Percentiles rank a stretch among this genome's conserved stretches.
These are phyloP conservation scores for Beauveria sp. DNA, from an alignment of 2,329 filamentous ascomycete genomes.

Conservation along the genomic window DNA sequence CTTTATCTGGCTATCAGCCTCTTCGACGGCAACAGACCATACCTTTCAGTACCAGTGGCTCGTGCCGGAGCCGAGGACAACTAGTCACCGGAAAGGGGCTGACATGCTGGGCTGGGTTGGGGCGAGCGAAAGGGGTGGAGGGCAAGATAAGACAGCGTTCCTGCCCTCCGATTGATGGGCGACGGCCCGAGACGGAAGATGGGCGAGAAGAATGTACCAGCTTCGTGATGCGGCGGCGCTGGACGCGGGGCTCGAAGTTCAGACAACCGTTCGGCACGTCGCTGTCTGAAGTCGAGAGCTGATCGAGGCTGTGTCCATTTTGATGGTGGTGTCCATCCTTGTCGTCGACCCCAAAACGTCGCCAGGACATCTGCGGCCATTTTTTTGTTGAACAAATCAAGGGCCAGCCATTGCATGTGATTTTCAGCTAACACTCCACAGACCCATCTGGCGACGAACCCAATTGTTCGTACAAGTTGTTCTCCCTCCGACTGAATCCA, in stretches of 20 bases:
- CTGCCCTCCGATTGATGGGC: neutral
- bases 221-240: neutral
- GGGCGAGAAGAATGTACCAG: neutral
- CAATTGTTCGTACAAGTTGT: neutral
- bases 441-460: constrained; percentile 4
- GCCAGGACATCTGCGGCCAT: neutral
- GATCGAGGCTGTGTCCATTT: neutral
- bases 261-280: neutral
- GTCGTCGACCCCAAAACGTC: neutral
- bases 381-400: constrained; percentile 11
- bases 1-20: no score
- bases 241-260: neutral
- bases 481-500: neutral
- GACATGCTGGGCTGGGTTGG: neutral
- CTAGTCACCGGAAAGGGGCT: neutral
- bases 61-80: neutral
- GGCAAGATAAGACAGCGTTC: neutral
- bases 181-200: constrained; percentile 6
- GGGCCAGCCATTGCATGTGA: constrained; percentile 2
- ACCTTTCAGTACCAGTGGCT: neutral
- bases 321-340: neutral
- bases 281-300: no score
- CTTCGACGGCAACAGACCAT: no score
- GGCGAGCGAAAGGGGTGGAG: neutral
- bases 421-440: constrained; percentile 9